Conservation (phyloP, 345 rosid genomes). For the Lumnitzera racemosa region DNA sequence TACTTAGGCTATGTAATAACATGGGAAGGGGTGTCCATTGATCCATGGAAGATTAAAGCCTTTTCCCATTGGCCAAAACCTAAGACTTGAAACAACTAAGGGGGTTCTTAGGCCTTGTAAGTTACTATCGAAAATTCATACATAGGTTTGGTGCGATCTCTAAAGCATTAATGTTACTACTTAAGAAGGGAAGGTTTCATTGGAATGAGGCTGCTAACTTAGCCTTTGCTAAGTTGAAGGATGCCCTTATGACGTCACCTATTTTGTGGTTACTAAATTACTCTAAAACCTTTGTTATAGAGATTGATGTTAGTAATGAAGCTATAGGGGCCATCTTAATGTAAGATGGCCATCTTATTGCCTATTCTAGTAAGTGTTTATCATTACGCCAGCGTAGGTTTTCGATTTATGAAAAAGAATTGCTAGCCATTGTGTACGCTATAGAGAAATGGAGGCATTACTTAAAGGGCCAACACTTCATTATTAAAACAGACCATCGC, state of each 20-base stretch:
- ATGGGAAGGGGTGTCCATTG: background rate
- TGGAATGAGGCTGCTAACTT: no score
- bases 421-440: conserved; percentile 1
- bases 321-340: background rate
- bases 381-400: background rate
- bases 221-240: no score
- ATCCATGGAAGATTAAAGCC: background rate
- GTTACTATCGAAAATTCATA: no score
- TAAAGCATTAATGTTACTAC: no score
- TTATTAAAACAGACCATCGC: conserved; percentile 6
- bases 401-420: conserved; percentile 6
- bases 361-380: background rate
- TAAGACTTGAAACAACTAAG: no score
- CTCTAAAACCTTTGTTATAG: no score
- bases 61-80: background rate
- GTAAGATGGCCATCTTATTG: background rate
- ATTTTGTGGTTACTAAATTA: no score
- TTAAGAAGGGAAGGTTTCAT: no score
- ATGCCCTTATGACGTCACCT: no score
- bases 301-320: no score
- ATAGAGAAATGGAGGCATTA: conserved; percentile 6
- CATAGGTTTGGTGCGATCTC: no score
- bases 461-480: background rate
- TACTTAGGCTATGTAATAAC: background rate
- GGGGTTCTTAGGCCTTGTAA: no score